A percentile compares a stretch with the other conserved stretches of the same genome.
Conservation (phyloP, 2,329 filamentous ascomycete genomes). For the Diaporthe nobilis region DNA sequence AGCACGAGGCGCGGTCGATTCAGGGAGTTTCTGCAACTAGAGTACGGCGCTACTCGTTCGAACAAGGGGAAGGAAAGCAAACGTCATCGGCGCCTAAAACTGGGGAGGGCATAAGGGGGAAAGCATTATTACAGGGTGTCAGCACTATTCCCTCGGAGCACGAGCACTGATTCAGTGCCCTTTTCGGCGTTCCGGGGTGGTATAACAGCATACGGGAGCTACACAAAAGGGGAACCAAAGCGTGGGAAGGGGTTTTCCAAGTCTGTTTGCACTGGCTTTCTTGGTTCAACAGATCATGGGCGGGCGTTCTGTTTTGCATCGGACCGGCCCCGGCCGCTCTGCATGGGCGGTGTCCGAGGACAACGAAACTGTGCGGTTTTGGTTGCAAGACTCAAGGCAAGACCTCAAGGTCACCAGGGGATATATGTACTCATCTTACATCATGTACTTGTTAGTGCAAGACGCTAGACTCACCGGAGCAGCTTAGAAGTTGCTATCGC, state of each 20-base stretch:
- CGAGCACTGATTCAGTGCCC: conserved; percentile 21
- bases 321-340: conserved; percentile 22
- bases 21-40: not conserved
- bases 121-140: conserved; percentile 28
- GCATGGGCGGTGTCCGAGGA: not conserved
- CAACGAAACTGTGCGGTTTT: conserved; percentile 7
- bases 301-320: conserved; percentile 14
- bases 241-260: not conserved
- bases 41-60: conserved; percentile 17
- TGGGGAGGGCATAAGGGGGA: not conserved
- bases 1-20: not conserved
- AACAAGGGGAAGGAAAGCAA: not conserved
- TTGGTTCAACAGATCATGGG: conserved; percentile 22
- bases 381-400: conserved; percentile 27
- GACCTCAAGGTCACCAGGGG: conserved; percentile 38
- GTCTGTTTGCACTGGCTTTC: conserved; percentile 30
- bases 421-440: conserved; percentile 22
- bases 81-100: conserved; percentile 24
- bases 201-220: conserved; percentile 23
- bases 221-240: conserved; percentile 7
- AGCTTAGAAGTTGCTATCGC: conserved; percentile 11
- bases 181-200: conserved; percentile 22
- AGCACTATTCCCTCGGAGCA: conserved; percentile 32
- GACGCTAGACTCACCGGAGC: conserved; percentile 9
- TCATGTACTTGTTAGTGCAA: conserved; percentile 13